Conservation (phyloP, 768 basidiomycete genomes). For the Russula vinacea region DNA sequence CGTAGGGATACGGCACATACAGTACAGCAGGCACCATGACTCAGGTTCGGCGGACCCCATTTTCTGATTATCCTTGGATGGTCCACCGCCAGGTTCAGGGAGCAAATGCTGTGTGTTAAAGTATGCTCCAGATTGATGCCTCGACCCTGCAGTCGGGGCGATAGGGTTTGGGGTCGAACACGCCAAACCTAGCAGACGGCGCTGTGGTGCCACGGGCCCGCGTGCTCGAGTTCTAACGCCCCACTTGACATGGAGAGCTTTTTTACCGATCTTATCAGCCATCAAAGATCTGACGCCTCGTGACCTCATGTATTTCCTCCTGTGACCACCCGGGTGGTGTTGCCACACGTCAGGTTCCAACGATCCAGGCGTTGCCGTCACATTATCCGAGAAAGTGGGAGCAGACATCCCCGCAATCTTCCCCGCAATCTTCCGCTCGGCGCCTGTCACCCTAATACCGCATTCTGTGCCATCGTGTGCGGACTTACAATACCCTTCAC, state of each 20-base stretch:
- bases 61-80: not conserved
- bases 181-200: slow-evolving; percentile 3
- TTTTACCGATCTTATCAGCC: slow-evolving; percentile 28
- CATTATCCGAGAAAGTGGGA: slow-evolving; percentile 3
- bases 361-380: slow-evolving; percentile 1
- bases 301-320: slow-evolving; percentile 7
- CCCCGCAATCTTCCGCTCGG: slow-evolving; percentile 18
- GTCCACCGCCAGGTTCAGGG: not conserved
- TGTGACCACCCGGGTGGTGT: slow-evolving; percentile 2
- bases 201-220: slow-evolving; percentile 1
- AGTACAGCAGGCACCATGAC: not conserved
- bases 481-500: slow-evolving; percentile 27
- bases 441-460: slow-evolving; percentile 13
- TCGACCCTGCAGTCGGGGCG: slow-evolving; percentile 3
- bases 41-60: not conserved
- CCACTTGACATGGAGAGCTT: not conserved
- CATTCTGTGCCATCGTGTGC: slow-evolving; percentile 16
- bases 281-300: slow-evolving; percentile 27
- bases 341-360: slow-evolving; percentile 2
- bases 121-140: not conserved
- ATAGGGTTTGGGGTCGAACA: slow-evolving; percentile 11
- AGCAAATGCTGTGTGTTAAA: not conserved
- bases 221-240: slow-evolving; percentile 3
- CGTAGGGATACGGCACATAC: not conserved
- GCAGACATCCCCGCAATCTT: slow-evolving; percentile 8